Conservation (phyloP, 805 yeast species). For the Naumovozyma dairenensis region DNA sequence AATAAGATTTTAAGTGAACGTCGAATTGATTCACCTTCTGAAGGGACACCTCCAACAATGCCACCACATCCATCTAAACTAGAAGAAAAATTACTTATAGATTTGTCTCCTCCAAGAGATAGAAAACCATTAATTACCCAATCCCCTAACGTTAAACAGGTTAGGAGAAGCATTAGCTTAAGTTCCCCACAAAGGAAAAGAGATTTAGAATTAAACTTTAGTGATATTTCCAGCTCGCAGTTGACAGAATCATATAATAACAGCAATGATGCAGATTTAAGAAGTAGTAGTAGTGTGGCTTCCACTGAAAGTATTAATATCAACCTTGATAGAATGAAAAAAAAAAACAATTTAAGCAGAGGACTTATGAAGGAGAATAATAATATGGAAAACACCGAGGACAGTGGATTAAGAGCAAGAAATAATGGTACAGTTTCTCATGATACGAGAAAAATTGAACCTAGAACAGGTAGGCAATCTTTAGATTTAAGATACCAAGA, state of each 20-base stretch:
- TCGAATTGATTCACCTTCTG: no score
- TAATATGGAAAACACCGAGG: background rate
- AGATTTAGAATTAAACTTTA: background rate
- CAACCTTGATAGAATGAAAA: constrained; percentile 15
- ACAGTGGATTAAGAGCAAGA: no score
- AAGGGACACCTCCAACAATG: constrained; percentile 11
- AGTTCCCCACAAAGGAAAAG: background rate
- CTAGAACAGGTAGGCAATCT: constrained; percentile 10
- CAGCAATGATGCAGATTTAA: no score
- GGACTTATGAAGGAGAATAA: constrained; percentile 1
- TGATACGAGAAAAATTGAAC: background rate
- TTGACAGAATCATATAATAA: background rate
- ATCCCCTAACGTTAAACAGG: background rate
- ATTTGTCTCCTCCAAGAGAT: constrained; percentile 9
- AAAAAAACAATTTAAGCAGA: constrained; percentile 5
- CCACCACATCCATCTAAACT: constrained; percentile 11
- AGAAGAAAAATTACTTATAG: constrained; percentile 8
- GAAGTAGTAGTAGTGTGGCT: constrained; percentile 9
- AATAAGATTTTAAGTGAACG: constrained; percentile 1
- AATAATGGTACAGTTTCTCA: no score
- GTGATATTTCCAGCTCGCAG: background rate
- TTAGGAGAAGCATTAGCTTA: constrained; percentile 3
- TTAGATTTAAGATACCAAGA: constrained; percentile 24
- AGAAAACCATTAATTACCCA: constrained; percentile 1
- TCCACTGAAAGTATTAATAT: constrained; percentile 25